Conservation (phyloP, 345 rosid species). For the Pistacia integerrima region DNA sequence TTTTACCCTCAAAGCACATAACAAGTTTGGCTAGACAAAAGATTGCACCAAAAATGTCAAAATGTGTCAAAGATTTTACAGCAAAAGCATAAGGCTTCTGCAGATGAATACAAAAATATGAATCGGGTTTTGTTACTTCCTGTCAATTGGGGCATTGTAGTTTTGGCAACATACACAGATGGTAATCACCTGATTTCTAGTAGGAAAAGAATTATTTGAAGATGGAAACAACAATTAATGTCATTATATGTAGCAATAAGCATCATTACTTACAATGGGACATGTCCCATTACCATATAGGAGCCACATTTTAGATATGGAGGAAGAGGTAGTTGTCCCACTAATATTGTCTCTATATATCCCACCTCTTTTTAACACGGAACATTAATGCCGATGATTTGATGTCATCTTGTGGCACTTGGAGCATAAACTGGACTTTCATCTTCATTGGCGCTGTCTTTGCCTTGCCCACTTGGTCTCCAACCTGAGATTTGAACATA, state of each 20-base stretch:
- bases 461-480: conserved; percentile 80
- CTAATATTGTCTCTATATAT: conserved; percentile 34
- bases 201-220: not conserved
- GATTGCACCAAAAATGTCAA: not conserved
- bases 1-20: not conserved
- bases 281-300: not conserved
- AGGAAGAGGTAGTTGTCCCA: not conserved
- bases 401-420: conserved; percentile 90
- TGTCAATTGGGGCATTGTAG: not conserved
- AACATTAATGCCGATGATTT: conserved; percentile 72
- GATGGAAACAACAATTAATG: not conserved
- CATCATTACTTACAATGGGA: conserved; percentile 24
- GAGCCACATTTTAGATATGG: not conserved
- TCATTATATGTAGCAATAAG: conserved; percentile 19
- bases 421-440: conserved; percentile 94
- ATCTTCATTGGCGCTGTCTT: conserved; percentile 84
- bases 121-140: not conserved
- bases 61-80: not conserved
- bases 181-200: no score
- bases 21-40: not conserved
- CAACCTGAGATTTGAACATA: conserved; percentile 48
- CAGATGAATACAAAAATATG: not conserved
- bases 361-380: conserved; percentile 96
- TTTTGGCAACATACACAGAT: not conserved
- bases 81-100: not conserved